Evolutionary conservation across 163 green algal genomes (phyloP).

Genomic region (Chlorella variabilis): DNA sequence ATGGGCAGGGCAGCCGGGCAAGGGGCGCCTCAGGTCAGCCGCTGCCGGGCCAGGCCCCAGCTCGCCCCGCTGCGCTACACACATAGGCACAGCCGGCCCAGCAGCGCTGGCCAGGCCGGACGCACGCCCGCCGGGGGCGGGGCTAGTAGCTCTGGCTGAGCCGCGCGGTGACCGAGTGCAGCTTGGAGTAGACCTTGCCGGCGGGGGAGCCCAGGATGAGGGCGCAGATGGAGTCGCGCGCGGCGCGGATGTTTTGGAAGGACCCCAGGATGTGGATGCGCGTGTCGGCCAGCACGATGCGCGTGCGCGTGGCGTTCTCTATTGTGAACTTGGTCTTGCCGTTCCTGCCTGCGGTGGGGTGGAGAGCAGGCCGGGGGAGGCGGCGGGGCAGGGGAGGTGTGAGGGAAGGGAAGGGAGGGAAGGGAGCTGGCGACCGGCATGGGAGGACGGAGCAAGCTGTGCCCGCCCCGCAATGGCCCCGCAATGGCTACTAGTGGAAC

Average conservation of each 20-base stretch:
- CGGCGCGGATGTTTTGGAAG: constrained; percentile 79
- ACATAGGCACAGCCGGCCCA: too few relatives aligned
- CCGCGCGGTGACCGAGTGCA: constrained; percentile 63
- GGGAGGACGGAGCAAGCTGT: too few relatives aligned
- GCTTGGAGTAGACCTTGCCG: constrained; percentile 96
- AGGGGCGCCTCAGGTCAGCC: too few relatives aligned
- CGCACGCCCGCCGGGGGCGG: too few relatives aligned
- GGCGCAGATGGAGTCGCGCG: constrained; percentile 90
- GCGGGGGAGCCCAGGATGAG: constrained; percentile 97
- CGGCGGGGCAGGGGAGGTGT: not conserved
- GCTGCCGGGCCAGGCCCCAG: too few relatives aligned
- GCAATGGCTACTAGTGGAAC: too few relatives aligned
- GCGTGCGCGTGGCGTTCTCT: constrained; percentile 97
- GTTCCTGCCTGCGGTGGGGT: constrained; percentile 66
- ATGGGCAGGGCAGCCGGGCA: too few relatives aligned
- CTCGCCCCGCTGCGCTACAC: too few relatives aligned
- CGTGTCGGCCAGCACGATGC: constrained; percentile 98
- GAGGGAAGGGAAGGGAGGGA: not conserved
- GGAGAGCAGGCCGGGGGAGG: not conserved
- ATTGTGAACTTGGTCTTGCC: constrained; percentile 99
- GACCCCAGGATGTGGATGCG: constrained; percentile 97
- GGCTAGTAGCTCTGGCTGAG: constrained; percentile 69
- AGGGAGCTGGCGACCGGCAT: too few relatives aligned
- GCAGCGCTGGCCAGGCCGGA: too few relatives aligned
- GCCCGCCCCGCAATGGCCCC: too few relatives aligned